phyloP scores from a whole-genome alignment of 2,329 filamentous ascomycete species.

The Trichoderma harzianum region DNA sequence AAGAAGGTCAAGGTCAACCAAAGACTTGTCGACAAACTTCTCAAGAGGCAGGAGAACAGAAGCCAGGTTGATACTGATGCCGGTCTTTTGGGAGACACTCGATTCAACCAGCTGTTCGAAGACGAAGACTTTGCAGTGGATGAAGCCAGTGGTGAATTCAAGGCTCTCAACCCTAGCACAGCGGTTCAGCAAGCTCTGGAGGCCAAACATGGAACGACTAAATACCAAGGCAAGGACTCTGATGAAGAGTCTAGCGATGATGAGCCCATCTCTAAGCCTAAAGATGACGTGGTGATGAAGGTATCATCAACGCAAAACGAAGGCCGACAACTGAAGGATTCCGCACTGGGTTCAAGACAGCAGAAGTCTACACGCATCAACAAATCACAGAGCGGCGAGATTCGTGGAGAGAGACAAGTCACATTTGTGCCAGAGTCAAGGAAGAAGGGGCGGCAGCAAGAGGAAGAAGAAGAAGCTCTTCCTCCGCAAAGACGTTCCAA shows the following conservation, averaged over 20 bases:
- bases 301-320: constrained; percentile 67
- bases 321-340: constrained; percentile 53
- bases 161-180: constrained; percentile 84
- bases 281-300: constrained; percentile 55
- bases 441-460: constrained; percentile 41
- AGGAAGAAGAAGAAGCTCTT: constrained; percentile 31
- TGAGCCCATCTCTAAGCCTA: constrained; percentile 26
- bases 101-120: constrained; percentile 86
- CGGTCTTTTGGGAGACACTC: constrained; percentile 74
- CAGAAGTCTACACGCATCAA: constrained; percentile 47
- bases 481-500: constrained; percentile 33
- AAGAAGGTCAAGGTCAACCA: constrained; percentile 99
- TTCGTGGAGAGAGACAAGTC: constrained; percentile 63
- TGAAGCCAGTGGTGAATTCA: constrained; percentile 83
- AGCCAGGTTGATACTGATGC: constrained; percentile 55
- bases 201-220: constrained; percentile 34
- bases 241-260: constrained; percentile 44
- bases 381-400: constrained; percentile 46
- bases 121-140: constrained; percentile 92
- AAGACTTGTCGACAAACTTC: constrained; percentile 70
- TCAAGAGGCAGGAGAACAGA: constrained; percentile 61
- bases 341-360: constrained; percentile 53
- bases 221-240: constrained; percentile 40
- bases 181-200: constrained; percentile 36
- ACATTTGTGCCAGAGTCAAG: constrained; percentile 66